phyloP scores from a whole-genome alignment of 257 asterid species.

The Solanum sejunctum region DNA sequence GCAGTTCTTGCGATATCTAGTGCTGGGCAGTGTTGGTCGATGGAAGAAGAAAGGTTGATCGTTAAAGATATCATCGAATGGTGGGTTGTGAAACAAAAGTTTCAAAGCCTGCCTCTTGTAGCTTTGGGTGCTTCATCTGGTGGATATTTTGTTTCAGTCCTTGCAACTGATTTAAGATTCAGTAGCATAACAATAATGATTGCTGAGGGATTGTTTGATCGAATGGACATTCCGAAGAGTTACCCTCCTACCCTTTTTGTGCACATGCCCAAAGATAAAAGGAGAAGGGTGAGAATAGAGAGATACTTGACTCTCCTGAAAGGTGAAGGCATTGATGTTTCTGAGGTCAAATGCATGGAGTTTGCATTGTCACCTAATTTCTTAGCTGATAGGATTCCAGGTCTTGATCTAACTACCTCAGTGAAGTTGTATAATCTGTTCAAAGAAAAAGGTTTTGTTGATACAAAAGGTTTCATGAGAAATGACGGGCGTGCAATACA shows the following conservation, averaged over 20 bases:
- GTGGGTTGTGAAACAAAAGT: constrained; percentile 51
- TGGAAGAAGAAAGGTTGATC: constrained; percentile 42
- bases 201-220: constrained; percentile 73
- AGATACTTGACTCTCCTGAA: constrained; percentile 39
- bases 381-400: constrained; percentile 59
- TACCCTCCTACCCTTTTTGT: constrained; percentile 86
- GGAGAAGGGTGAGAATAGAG: constrained; percentile 46
- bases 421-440: constrained; percentile 34
- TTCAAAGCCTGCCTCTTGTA: constrained; percentile 53
- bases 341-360: constrained; percentile 61
- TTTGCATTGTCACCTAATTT: constrained; percentile 55
- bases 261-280: constrained; percentile 92
- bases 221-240: constrained; percentile 27
- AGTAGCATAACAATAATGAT: constrained; percentile 60
- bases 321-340: constrained; percentile 53
- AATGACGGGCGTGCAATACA: constrained; percentile 73
- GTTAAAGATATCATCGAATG: constrained; percentile 46
- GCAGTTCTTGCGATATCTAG: constrained; percentile 79
- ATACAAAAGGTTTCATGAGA: constrained; percentile 70
- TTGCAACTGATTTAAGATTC: constrained; percentile 46
- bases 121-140: constrained; percentile 97
- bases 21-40: constrained; percentile 71
- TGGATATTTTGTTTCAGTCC: constrained; percentile 79
- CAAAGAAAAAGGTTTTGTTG: constrained; percentile 52
- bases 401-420: constrained; percentile 37